Conservation (phyloP, 2,329 filamentous ascomycete species). For the Diaporthe sp. region DNA sequence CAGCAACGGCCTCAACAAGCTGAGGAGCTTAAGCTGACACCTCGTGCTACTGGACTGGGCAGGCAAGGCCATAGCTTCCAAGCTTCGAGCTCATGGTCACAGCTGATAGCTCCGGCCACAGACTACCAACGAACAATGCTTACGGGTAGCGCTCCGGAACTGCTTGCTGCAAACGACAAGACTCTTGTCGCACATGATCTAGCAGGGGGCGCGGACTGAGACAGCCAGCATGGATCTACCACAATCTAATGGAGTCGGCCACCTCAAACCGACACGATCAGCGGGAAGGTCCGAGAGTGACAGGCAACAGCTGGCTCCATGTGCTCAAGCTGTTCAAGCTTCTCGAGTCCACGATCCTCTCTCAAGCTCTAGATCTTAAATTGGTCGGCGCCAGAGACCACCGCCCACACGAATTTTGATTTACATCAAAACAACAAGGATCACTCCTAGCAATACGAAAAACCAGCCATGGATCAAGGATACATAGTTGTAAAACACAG, state of each 20-base stretch:
- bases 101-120: not conserved
- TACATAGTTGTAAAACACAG: not conserved
- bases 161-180: slow-evolving; percentile 8
- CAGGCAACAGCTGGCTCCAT: not conserved
- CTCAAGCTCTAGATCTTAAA: not conserved
- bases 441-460: not conserved
- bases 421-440: not conserved
- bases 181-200: not conserved
- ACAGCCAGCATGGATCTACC: not conserved
- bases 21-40: not conserved
- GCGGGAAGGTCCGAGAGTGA: not conserved
- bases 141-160: not conserved
- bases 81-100: not conserved
- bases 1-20: not conserved
- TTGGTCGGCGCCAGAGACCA: not conserved
- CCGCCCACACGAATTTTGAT: not conserved
- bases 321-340: not conserved
- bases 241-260: not conserved
- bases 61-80: not conserved
- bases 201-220: not conserved
- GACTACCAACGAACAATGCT: not conserved
- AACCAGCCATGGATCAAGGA: not conserved
- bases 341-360: not conserved
- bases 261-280: not conserved
- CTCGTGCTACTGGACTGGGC: not conserved